Base-by-base conservation (phyloP, 1,139 yeast genomes). In the Schwanniomyces etchellsii region DNA sequence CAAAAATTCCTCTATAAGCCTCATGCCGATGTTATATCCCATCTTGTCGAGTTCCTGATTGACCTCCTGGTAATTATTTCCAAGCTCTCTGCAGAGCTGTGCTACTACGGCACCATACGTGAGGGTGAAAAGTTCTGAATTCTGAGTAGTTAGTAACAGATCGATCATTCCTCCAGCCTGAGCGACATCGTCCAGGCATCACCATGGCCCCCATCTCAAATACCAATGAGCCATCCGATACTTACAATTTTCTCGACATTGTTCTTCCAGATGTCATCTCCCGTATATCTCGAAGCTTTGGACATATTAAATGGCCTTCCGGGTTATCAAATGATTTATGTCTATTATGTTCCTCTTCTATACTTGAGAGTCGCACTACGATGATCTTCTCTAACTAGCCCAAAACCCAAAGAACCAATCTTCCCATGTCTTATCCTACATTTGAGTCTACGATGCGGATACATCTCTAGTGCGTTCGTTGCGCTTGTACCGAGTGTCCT, bases 51-150 rank as follows among this genome's bases (percentile, higher is more conserved):
- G 64, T 51, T 89, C 94, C 33, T 67, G 67, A 54, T 93, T 91
- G 32, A 93, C 96, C 45, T 78, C 79, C 9, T 52, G 55, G 53
- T 85, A 89, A 54, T 89, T 84, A 42, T 77, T 73, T 35, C 78
- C 73, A 52, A 74, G 80, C 50, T 91, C 98, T 37, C 80, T 76
- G 50, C 96, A 88, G 32, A 91, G 63, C 51, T 91, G 97, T n/a
- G 95, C 77, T 30, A 91, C 98, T 27, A 93, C 74, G 2, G 96
- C 81, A 9, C 99, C 99, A 50, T 91, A 91, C 1, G 96, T 89
- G 35, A 91, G 63, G 13, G 95, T 86, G 58, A 91, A 84, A 31
- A 91, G 69, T 57, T 93, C 99, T 3, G 95, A 82, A 52, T 89
- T 89, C 81, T 73, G 35, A 15, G 20, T 12, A 14, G 44, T 40